A percentile compares a stretch with the other conserved stretches of the same genome.
phyloP scores from a whole-genome alignment of 257 asterid species.

The Gentiana straminea region DNA sequence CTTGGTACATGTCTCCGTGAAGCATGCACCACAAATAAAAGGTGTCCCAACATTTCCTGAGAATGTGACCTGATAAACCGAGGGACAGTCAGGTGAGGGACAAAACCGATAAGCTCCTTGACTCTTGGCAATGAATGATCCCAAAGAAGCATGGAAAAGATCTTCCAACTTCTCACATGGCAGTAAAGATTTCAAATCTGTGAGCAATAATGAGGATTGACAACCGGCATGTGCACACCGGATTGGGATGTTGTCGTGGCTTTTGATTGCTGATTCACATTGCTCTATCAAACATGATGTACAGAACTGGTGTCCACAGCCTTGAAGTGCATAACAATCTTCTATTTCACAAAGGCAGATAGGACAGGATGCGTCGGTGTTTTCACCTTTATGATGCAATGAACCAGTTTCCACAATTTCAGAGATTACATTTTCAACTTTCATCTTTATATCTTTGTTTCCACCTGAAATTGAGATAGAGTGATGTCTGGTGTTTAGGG shows the following conservation, averaged over 20 bases:
- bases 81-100: slow-evolving; percentile 94
- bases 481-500: slow-evolving; percentile 49
- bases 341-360: slow-evolving; percentile 78
- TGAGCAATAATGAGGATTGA: slow-evolving; percentile 33
- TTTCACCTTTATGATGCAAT: slow-evolving; percentile 15
- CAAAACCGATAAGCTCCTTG: slow-evolving; percentile 63
- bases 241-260: slow-evolving; percentile 55
- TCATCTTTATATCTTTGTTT: slow-evolving; percentile 49
- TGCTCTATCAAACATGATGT: slow-evolving; percentile 69
- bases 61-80: slow-evolving; percentile 47
- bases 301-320: slow-evolving; percentile 61
- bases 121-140: slow-evolving; percentile 57
- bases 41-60: slow-evolving; percentile 15
- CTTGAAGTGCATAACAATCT: slow-evolving; percentile 56
- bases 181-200: slow-evolving; percentile 55
- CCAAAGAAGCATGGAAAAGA: slow-evolving; percentile 69
- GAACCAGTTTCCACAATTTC: slow-evolving; percentile 37
- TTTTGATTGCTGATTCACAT: slow-evolving; percentile 58
- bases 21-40: slow-evolving; percentile 68
- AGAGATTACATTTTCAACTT: slow-evolving; percentile 40
- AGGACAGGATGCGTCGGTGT: slow-evolving; percentile 39
- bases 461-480: slow-evolving; percentile 40
- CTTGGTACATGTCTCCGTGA: slow-evolving; percentile 63
- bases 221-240: slow-evolving; percentile 45
- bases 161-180: slow-evolving; percentile 57